Evolutionary conservation across 2,329 filamentous ascomycete genomes (phyloP), one percentile per base, ranked within the genome.

Genomic region (Sclerotinia spermophila): DNA sequence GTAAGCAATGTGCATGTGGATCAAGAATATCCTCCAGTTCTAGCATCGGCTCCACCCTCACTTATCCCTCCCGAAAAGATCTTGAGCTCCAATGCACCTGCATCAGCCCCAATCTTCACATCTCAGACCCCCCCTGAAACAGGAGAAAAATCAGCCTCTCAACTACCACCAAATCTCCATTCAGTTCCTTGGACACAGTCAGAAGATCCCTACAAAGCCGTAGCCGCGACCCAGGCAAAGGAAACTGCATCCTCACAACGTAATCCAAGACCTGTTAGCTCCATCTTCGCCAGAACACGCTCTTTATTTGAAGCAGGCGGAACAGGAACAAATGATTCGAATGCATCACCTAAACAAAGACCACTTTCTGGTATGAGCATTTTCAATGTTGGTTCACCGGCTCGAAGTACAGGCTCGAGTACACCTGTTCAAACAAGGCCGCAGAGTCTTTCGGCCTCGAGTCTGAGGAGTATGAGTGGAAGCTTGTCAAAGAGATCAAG

Each of bases 301-400:
- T 76, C 74, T 11, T 69, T 78, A 2, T 78, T 78, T 30, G 76
- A 78, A 70, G 69, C 73, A 15, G 66, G n/a, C n/a, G n/a, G n/a
- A n/a, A n/a, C 67, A 53, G 30, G 67, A 59, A 24, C 40, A 67
- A 51, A 45, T 59, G 19, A 59, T 69, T 15, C 62, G 70, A 24
- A 58, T 70, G 51, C 70, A 65, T 15, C 45, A 5, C 42, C 44
- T 17, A 68, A 61, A 68, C 67, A n/a, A 38, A 68, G 67, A 62
- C 67, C 55, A 8, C 8, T 67, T n/a, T 59, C 65, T 1, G 56
- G 45, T 21, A 66, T 66, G 48, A 66, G 62, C 11, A 66, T 53
- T 11, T 66, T 66, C 35, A 40, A 66, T 17, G 35, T 42, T n/a
- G 19, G 33, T 27, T 48, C 48, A 24, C n/a, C 45, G 10, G 30